Evolutionary conservation across 2,329 filamentous ascomycete genomes (phyloP).

Genomic region (Fusarium sp.): DNA sequence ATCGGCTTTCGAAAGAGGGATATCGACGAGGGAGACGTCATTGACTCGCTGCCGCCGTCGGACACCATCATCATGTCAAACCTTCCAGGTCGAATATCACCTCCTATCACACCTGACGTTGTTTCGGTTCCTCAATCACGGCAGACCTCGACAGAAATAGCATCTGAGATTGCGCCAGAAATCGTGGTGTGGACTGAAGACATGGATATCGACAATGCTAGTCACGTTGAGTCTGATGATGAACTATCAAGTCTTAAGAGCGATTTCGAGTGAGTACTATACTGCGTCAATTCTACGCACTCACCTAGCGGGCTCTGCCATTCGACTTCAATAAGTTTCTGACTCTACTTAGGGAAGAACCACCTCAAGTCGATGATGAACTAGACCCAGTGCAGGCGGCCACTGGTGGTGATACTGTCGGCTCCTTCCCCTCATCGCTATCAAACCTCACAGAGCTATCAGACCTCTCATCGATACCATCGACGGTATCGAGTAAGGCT

Average conservation of each 20-base stretch:
- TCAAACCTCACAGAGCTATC: conserved; percentile 65
- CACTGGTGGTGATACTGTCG: conserved; percentile 40
- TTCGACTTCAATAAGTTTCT: conserved; percentile 12
- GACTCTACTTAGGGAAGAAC: conserved; percentile 38
- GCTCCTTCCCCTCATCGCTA: conserved; percentile 65
- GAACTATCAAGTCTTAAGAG: conserved; percentile 38
- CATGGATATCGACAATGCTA: conserved; percentile 48
- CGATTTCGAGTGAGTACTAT: conserved; percentile 46
- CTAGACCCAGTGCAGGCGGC: conserved; percentile 25
- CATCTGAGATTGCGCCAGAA: conserved; percentile 54
- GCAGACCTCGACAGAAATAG: conserved; percentile 49
- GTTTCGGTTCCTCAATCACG: conserved; percentile 47
- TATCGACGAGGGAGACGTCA: conserved; percentile 32
- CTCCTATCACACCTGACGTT: conserved; percentile 42
- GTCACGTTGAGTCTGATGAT: conserved; percentile 39
- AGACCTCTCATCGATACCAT: conserved; percentile 65
- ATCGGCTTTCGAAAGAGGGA: conserved; percentile 40
- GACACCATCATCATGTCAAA: conserved; percentile 37
- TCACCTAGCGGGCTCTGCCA: conserved; percentile 1
- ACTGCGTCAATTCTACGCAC: not conserved
- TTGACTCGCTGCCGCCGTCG: conserved; percentile 45
- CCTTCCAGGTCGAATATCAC: conserved; percentile 47
- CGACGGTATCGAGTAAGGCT: conserved; percentile 69
- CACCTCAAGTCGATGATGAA: conserved; percentile 34
- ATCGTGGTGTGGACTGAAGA: conserved; percentile 60